Base-by-base conservation (phyloP, 495 filamentous ascomycete species). In the Symbiotaphrina buchneri region DNA sequence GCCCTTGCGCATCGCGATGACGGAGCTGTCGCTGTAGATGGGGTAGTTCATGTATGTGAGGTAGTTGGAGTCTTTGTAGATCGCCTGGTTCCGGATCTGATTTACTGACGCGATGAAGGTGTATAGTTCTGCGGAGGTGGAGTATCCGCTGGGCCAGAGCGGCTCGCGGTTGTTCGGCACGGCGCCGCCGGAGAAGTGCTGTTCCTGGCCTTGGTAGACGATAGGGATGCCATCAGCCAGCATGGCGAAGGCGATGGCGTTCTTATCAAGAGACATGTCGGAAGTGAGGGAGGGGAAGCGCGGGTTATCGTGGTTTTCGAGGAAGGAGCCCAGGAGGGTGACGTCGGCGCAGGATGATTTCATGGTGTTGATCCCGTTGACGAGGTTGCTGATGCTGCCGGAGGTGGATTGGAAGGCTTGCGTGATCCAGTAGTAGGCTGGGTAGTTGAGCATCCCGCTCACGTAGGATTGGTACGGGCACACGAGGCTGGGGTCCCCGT, bases 281-380 rank as follows among this genome's bases (percentile, higher is more conserved):
- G 51, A 44, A 18, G 61, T 68, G 27, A 49, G 40, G 20, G 57
- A 68, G 4, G 73, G 50, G 46, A 78, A 80, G 3, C 77, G 64
- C 2, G 63, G 52, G 13, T 68, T 60, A 46, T 90, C 79, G 41
- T 90, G 80, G 42, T 90, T 90, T 40, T 85, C 79, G 10, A 71
- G 35, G 49, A 90, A 90, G 3, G 58, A 71, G 20, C 77, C 76
- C 4, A 79, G 57, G 27, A 29, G 5, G 27, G 13, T 5, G 27
- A 29, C 11, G 18, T 29, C 27, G 5, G 8, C 18, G 27, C 27
- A 29, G 13, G 13, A 8, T 29, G 5, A 5, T 5, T 16, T 5
- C 27, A 29, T 5, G 18, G 5, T 13, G 5, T 29, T 11, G 8
- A 5, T 29, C 27, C 18, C 11, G 27, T 29, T 11, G 18, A 29